Conservation (phyloP, 148 eudicot genomes). For the Rhododendron kiyosumense region DNA sequence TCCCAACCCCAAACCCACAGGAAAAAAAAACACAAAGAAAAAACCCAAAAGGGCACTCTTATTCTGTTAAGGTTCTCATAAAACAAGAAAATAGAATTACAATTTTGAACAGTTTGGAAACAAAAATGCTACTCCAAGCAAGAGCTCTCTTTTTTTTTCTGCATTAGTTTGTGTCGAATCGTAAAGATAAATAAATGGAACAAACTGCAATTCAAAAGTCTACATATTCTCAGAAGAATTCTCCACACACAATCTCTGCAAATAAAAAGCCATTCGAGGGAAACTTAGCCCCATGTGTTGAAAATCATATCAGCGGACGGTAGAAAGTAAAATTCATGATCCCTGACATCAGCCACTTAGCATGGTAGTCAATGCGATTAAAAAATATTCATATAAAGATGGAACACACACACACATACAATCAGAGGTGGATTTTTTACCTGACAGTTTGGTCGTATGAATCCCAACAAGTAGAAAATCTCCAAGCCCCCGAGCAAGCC, state of each 20-base stretch:
- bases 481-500: conserved; percentile 87
- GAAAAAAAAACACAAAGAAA: neutral
- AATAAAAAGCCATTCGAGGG: neutral
- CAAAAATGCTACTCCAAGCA: neutral
- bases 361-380: neutral
- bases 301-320: neutral
- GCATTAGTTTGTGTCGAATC: neutral
- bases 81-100: neutral
- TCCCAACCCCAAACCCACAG: neutral
- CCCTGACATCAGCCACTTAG: neutral
- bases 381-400: neutral
- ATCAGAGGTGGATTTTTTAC: conserved; percentile 30
- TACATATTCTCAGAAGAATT: neutral
- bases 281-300: neutral
- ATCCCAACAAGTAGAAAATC: conserved; percentile 98
- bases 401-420: neutral
- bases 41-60: neutral
- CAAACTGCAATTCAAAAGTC: neutral
- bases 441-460: conserved; percentile 96
- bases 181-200: neutral
- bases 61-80: neutral
- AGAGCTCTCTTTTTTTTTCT: neutral
- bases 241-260: neutral
- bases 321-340: neutral
- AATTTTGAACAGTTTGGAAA: neutral